These are phyloP conservation scores for Calonectria montana DNA, from an alignment of 2,329 filamentous ascomycete species.

Conservation along the genomic window DNA sequence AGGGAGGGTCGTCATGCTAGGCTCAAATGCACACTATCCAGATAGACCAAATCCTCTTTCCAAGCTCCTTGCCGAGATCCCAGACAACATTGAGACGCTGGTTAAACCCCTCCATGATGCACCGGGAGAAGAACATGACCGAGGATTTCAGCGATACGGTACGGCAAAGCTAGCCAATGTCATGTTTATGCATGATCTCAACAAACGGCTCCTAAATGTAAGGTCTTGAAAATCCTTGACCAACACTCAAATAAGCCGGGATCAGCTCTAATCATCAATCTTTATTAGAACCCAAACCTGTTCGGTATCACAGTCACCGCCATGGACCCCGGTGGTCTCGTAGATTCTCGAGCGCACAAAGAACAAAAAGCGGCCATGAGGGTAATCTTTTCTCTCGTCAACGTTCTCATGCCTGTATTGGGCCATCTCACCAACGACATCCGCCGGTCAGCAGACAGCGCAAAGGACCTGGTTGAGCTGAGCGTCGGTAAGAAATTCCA, in stretches of 20 bases:
- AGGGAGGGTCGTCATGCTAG: slow-evolving; percentile 30
- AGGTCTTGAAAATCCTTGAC: too few species aligned
- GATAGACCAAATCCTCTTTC: slow-evolving; percentile 28
- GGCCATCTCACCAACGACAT: slow-evolving; percentile 20
- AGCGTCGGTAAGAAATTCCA: slow-evolving; percentile 23
- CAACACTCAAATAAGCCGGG: not conserved
- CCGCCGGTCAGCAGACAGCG: slow-evolving; percentile 26
- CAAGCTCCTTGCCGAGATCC: slow-evolving; percentile 24
- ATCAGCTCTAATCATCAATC: not conserved
- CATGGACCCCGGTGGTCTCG: slow-evolving; percentile 37
- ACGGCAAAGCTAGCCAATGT: slow-evolving; percentile 37
- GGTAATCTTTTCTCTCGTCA: not conserved
- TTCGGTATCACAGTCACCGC: slow-evolving; percentile 34
- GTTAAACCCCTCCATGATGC: slow-evolving; percentile 15
- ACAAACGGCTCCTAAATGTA: slow-evolving; percentile 27
- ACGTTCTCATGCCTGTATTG: slow-evolving; percentile 13
- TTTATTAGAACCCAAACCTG: slow-evolving; percentile 25
- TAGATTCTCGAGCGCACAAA: slow-evolving; percentile 35
- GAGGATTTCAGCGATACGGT: slow-evolving; percentile 39
- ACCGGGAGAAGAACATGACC: slow-evolving; percentile 28
- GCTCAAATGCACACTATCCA: slow-evolving; percentile 27
- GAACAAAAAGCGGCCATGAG: slow-evolving; percentile 22
- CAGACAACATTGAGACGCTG: slow-evolving; percentile 11
- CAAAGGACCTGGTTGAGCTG: slow-evolving; percentile 26
- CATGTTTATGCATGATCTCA: slow-evolving; percentile 42